Evolutionary conservation across 768 basidiomycete genomes (phyloP).

Genomic region (Rhizopogon vesiculosus): DNA sequence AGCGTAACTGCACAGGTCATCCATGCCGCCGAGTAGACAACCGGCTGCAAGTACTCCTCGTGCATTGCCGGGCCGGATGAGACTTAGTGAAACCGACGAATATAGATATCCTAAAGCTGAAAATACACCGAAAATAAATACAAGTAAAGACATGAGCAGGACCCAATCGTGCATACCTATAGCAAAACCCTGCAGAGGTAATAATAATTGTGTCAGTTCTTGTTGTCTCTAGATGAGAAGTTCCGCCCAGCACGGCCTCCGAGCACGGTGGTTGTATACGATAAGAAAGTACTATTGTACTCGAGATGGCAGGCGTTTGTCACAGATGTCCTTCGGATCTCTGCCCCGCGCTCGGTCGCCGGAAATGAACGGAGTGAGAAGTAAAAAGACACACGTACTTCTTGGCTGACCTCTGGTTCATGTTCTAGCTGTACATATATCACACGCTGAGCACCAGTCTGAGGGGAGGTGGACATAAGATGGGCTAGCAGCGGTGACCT

Average conservation of each 20-base stretch:
- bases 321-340: conserved; percentile 13
- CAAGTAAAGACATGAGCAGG: conserved; percentile 5
- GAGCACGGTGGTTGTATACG: conserved; percentile 10
- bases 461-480: conserved; percentile 79
- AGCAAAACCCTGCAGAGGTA: conserved; percentile 55
- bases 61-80: conserved; percentile 74
- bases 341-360: conserved; percentile 21
- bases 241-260: conserved; percentile 18
- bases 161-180: conserved; percentile 45
- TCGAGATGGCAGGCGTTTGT: conserved; percentile 12
- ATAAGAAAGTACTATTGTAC: conserved; percentile 12
- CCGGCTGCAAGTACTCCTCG: conserved; percentile 83
- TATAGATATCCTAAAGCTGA: conserved; percentile 78
- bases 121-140: conserved; percentile 17
- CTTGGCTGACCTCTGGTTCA: conserved; percentile 79
- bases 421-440: conserved; percentile 74
- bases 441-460: conserved; percentile 56
- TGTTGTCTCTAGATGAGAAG: conserved; percentile 6
- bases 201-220: conserved; percentile 14
- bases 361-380: conserved; percentile 24
- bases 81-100: conserved; percentile 63
- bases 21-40: conserved; percentile 82
- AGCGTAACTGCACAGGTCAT: conserved; percentile 75
- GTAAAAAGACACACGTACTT: conserved; percentile 48
- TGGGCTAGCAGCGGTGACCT: conserved; percentile 86